Base-by-base conservation (phyloP, 1,284 basidiomycete genomes). In the Pseudozyma sp. region DNA sequence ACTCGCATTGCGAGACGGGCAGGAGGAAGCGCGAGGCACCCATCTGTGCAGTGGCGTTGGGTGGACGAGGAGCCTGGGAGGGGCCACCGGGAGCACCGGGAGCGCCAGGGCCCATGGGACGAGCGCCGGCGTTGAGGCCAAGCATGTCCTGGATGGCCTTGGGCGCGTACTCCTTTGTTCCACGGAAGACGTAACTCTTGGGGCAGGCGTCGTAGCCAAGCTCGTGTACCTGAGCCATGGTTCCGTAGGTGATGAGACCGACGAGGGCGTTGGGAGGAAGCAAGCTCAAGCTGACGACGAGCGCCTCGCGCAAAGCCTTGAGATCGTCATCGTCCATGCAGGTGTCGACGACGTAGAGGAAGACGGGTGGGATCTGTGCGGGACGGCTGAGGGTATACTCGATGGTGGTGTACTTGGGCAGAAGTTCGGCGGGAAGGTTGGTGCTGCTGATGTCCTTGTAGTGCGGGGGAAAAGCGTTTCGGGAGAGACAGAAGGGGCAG, bases 121-220 rank as follows among this genome's bases (percentile, higher is more conserved):
- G 79, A 55, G 81, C 78, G 54, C 75, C 81, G 10, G 91, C 89
- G 75, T 87, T 87, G 56, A 99, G 89, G 43, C 93, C 94, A 52
- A 99, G 92, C 96, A 99, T 99, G 81, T 98, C 96, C 86, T 95
- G 93, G 79, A 99, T 97, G 80, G 95, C 93, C 87, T 99, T 99
- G 62, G 94, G 91, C 60, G 91, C 87, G 85, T 99, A 99, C 83
- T 99, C 97, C 86, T 99, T 99, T n/a, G 92, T 93, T 54, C 97
- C 97, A 39, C 96, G 92, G 90, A 99, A 99, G 68, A 99, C 96
- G 85, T 96, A 99, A 6, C 94, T 95, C 86, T 99, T 99, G 86
- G 91, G 94, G 87, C 95, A 99, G 84, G 95, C 92, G 2, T 91
- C 90, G 83, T 97, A 99, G 34, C 95, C 94, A 52, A 99, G 92